Conservation (phyloP, 2,329 filamentous ascomycete species). For the Rutstroemia sp. region DNA sequence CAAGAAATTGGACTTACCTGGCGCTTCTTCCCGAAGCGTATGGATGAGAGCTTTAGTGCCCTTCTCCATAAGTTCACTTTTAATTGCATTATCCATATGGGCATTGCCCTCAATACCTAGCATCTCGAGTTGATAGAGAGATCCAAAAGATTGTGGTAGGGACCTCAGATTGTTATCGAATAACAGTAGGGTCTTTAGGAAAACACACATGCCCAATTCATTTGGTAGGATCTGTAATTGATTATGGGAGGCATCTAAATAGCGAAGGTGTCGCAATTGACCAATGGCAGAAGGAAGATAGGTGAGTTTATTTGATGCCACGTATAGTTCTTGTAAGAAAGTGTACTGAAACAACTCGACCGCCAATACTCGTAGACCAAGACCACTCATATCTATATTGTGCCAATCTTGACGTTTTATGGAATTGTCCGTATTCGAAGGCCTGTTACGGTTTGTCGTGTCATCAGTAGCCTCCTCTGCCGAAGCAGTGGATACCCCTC, state of each 20-base stretch:
- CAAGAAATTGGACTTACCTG: constrained; percentile 49
- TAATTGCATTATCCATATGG: constrained; percentile 67
- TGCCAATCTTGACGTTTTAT: constrained; percentile 78
- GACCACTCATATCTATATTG: constrained; percentile 91
- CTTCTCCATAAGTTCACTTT: constrained; percentile 76
- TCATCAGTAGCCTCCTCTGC: constrained; percentile 44
- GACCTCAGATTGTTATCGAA: constrained; percentile 86
- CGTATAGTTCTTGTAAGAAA: constrained; percentile 86
- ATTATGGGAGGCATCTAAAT: constrained; percentile 86
- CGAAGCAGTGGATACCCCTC: constrained; percentile 9
- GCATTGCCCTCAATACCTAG: constrained; percentile 92
- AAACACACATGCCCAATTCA: constrained; percentile 95
- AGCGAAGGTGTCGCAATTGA: constrained; percentile 68
- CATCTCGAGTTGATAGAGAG: constrained; percentile 79
- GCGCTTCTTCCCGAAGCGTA: constrained; percentile 74
- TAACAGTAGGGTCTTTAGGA: constrained; percentile 74
- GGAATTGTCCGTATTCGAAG: constrained; percentile 58
- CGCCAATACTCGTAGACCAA: constrained; percentile 79
- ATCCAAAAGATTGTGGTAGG: constrained; percentile 81
- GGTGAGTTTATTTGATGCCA: constrained; percentile 86
- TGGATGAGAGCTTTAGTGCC: constrained; percentile 82
- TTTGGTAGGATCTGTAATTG: constrained; percentile 73
- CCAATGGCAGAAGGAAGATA: constrained; percentile 76
- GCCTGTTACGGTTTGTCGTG: constrained; percentile 45
- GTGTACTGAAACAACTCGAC: constrained; percentile 75